A percentile compares a stretch with the other conserved stretches of the same genome.
Conservation (phyloP, 352 stramenopile genomes). For the Phytophthora nicotianae region DNA sequence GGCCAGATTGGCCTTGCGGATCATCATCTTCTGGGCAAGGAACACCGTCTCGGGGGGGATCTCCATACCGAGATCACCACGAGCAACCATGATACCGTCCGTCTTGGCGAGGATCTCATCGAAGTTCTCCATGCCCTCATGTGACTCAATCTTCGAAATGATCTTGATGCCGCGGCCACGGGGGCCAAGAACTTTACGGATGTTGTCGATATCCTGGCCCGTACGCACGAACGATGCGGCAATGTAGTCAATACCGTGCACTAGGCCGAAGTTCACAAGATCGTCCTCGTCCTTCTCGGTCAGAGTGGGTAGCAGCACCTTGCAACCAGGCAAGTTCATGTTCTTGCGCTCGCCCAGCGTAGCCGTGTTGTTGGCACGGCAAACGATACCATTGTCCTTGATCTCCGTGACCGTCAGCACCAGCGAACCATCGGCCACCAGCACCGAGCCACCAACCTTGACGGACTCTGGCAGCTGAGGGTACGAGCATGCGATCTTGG, state of each 20-base stretch:
- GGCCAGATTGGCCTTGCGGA: conserved; percentile 94
- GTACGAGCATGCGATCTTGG: conserved; percentile 95
- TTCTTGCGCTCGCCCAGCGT: conserved; percentile 94
- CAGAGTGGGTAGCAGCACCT: conserved; percentile 92
- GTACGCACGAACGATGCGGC: conserved; percentile 98
- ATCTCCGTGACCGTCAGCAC: conserved; percentile 91
- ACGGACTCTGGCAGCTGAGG: conserved; percentile 89
- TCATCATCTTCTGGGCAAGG: conserved; percentile 99
- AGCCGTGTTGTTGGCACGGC: conserved; percentile 76
- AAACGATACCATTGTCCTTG: conserved; percentile 75
- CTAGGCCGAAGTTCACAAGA: conserved; percentile 95
- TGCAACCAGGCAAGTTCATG: conserved; percentile 95
- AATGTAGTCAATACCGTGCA: conserved; percentile 97
- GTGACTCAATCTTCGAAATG: conserved; percentile 98
- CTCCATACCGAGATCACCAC: conserved; percentile 98
- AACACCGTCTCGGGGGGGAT: conserved; percentile 98
- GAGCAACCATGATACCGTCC: conserved; percentile 99
- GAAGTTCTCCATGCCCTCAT: conserved; percentile 96
- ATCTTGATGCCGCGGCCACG: conserved; percentile 92
- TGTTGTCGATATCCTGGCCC: conserved; percentile 95
- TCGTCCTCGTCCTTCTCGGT: conserved; percentile 94
- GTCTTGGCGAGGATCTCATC: conserved; percentile 96
- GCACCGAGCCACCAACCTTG: conserved; percentile 89
- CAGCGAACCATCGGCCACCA: conserved; percentile 95
- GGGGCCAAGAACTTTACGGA: conserved; percentile 90